Evolutionary conservation across 1,284 basidiomycete genomes (phyloP).

Genomic region (Sparassis latifolia): DNA sequence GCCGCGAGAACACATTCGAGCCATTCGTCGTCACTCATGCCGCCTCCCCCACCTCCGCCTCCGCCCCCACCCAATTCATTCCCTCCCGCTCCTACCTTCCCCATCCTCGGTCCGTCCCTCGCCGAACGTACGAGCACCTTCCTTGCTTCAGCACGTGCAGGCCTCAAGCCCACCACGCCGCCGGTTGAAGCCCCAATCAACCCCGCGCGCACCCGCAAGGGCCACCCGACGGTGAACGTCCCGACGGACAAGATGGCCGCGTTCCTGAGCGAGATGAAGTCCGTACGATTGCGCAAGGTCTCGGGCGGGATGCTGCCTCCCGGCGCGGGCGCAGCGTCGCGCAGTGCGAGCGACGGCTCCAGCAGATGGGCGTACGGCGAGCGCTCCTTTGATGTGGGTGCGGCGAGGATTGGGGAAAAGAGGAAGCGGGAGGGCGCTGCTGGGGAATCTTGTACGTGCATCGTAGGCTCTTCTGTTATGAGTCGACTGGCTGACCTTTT

Average conservation of each 20-base stretch:
- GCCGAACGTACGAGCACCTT: slow-evolving; percentile 31
- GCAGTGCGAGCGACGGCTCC: slow-evolving; percentile 7
- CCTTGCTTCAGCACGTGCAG: slow-evolving; percentile 53
- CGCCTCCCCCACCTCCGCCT: slow-evolving; percentile 17
- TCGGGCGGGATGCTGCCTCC: slow-evolving; percentile 11
- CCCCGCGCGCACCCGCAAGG: slow-evolving; percentile 31
- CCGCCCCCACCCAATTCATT: not conserved
- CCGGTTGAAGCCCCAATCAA: slow-evolving; percentile 65
- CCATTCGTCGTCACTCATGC: slow-evolving; percentile 8
- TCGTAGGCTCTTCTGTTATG: not conserved
- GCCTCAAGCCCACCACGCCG: slow-evolving; percentile 49
- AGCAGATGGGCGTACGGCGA: slow-evolving; percentile 10
- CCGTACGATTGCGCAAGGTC: slow-evolving; percentile 55
- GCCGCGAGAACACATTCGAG: slow-evolving; percentile 1
- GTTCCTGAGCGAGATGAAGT: slow-evolving; percentile 74
- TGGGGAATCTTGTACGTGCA: slow-evolving; percentile 2
- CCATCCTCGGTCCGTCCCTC: slow-evolving; percentile 27
- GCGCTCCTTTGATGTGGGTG: slow-evolving; percentile 14
- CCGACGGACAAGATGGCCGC: slow-evolving; percentile 75
- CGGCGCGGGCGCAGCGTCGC: slow-evolving; percentile 8
- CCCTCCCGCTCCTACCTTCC: not conserved
- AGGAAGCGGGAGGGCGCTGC: slow-evolving; percentile 13
- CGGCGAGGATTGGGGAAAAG: slow-evolving; percentile 18
- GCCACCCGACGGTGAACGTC: slow-evolving; percentile 62
- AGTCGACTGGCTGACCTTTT: too few species aligned